Evolutionary conservation across 768 basidiomycete genomes (phyloP).

Genomic region (Boletus insuetus): DNA sequence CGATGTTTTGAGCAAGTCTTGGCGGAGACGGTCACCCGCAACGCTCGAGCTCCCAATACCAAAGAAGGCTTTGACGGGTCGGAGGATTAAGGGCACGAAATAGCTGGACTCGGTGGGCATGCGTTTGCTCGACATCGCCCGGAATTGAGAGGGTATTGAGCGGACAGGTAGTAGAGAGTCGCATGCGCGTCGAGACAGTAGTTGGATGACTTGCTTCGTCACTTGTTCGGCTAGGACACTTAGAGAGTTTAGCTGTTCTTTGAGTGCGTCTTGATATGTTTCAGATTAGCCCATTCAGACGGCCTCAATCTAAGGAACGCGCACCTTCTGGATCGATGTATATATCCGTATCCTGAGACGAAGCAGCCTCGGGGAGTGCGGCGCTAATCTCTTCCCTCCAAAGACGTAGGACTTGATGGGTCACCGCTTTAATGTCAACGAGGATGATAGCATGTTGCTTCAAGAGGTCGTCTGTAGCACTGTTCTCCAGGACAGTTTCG

Average conservation of each 20-base stretch:
- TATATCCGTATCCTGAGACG: conserved; percentile 34
- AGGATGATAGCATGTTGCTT: conserved; percentile 66
- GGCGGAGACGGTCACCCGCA: conserved; percentile 56
- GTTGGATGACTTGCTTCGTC: conserved; percentile 60
- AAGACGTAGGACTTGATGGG: conserved; percentile 48
- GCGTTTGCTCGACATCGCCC: conserved; percentile 76
- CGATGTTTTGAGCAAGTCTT: conserved; percentile 48
- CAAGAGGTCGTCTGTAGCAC: conserved; percentile 63
- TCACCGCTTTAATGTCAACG: conserved; percentile 62
- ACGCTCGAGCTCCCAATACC: conserved; percentile 56
- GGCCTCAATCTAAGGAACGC: conserved; percentile 2
- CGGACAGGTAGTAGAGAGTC: conserved; percentile 83
- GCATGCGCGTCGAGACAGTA: conserved; percentile 77
- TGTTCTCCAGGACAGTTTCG: conserved; percentile 53
- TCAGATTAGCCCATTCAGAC: not conserved
- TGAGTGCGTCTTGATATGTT: conserved; percentile 48
- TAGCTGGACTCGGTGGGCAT: conserved; percentile 78
- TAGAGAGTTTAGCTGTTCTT: conserved; percentile 48
- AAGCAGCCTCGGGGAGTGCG: conserved; percentile 50
- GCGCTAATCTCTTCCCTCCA: conserved; percentile 68
- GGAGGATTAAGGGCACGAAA: conserved; percentile 78
- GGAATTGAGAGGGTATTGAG: conserved; percentile 86
- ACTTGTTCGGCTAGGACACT: conserved; percentile 53
- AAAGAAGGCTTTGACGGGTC: conserved; percentile 77
- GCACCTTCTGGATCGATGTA: conserved; percentile 50